Percentiles rank a stretch among this genome's conserved stretches.
Evolutionary conservation across 495 filamentous ascomycete genomes (phyloP).

Genomic region (Jackrogersella minutella): DNA sequence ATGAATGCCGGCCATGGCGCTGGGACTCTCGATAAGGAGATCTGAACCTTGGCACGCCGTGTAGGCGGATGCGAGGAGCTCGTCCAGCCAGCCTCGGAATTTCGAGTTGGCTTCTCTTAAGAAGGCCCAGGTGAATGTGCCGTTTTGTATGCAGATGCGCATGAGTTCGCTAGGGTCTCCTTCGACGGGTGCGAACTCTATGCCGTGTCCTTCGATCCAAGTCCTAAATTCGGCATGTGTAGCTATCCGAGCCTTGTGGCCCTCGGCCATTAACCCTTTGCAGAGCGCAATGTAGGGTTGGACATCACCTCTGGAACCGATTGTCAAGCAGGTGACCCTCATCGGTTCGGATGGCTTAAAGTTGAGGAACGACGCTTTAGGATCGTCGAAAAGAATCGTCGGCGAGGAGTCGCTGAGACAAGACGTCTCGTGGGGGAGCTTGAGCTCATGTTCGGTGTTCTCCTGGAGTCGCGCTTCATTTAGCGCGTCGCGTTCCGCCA

Average conservation of each 20-base stretch:
- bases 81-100: constrained; percentile 94
- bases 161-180: constrained; percentile 95
- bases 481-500: constrained; percentile 81
- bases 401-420: constrained; percentile 62
- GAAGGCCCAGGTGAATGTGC: constrained; percentile 96
- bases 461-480: constrained; percentile 76
- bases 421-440: constrained; percentile 61
- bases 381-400: constrained; percentile 90
- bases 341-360: constrained; percentile 89
- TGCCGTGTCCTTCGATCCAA: constrained; percentile 91
- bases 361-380: constrained; percentile 88
- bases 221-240: constrained; percentile 89
- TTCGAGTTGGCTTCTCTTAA: constrained; percentile 84
- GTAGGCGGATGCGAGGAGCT: constrained; percentile 85
- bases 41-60: constrained; percentile 85
- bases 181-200: constrained; percentile 86
- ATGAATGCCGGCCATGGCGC: constrained; percentile 96
- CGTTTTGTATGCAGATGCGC: constrained; percentile 94
- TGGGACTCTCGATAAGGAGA: constrained; percentile 93
- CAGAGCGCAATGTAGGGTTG: constrained; percentile 98
- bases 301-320: constrained; percentile 94
- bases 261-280: constrained; percentile 87
- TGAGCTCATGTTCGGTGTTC: constrained; percentile 64
- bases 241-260: constrained; percentile 86
- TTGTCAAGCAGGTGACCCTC: constrained; percentile 92